Conservation (phyloP, 148 eudicot genomes). For the Amaranthus hypochondriacus region DNA sequence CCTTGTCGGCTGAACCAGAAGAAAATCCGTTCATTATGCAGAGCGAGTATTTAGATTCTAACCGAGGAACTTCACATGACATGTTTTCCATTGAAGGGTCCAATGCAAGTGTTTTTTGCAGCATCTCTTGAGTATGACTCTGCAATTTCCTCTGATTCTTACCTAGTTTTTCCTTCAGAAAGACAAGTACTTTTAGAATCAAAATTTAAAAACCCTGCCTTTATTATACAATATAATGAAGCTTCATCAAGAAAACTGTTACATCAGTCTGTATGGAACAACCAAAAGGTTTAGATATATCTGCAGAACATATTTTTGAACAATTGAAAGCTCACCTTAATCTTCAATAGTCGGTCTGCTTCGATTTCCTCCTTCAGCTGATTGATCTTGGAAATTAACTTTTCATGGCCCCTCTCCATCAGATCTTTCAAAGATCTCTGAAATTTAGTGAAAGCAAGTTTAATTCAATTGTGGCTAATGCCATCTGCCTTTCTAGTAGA, state of each 20-base stretch:
- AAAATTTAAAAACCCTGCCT: neutral
- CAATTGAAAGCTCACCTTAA: slow-evolving; percentile 43
- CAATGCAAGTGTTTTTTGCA: slow-evolving; percentile 30
- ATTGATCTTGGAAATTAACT: slow-evolving; percentile 39
- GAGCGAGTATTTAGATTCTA: slow-evolving; percentile 47
- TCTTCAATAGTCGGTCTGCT: slow-evolving; percentile 41
- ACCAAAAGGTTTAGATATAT: neutral
- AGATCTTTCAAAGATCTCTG: slow-evolving; percentile 31
- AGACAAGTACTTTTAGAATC: neutral
- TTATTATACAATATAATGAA: neutral
- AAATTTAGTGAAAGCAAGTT: neutral
- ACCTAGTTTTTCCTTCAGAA: slow-evolving; percentile 58
- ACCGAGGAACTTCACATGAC: slow-evolving; percentile 38
- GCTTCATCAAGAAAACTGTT: neutral
- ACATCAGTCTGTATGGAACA: neutral
- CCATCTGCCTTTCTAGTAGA: neutral
- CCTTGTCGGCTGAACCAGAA: slow-evolving; percentile 48
- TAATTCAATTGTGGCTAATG: too few species aligned
- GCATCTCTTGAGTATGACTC: slow-evolving; percentile 40
- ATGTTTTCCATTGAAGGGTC: slow-evolving; percentile 25
- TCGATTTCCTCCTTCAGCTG: slow-evolving; percentile 65
- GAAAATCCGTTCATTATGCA: slow-evolving; percentile 37
- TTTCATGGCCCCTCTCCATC: slow-evolving; percentile 33
- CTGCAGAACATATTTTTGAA: neutral
- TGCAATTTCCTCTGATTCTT: slow-evolving; percentile 47